Conservation (phyloP, 202 grass and related monocot species). For the Zoysia matrella region DNA sequence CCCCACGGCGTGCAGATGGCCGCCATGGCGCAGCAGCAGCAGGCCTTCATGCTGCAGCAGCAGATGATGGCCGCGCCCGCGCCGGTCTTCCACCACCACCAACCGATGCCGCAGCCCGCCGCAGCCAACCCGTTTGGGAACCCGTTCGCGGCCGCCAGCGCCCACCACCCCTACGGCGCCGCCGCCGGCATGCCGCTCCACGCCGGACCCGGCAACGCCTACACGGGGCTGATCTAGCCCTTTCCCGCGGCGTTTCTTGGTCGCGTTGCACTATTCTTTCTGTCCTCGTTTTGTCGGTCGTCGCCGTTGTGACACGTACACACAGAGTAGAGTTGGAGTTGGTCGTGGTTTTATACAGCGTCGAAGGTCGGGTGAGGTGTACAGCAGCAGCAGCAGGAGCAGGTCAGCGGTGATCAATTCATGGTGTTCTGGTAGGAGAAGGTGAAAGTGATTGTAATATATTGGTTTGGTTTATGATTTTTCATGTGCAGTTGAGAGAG, state of each 20-base stretch:
- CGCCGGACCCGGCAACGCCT: slow-evolving; percentile 52
- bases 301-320: slow-evolving; percentile 12
- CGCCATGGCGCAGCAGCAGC: slow-evolving; percentile 85
- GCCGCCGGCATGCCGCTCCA: slow-evolving; percentile 66
- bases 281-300: slow-evolving; percentile 41
- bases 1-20: slow-evolving; percentile 85
- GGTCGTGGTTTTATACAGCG: slow-evolving; percentile 5
- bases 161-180: slow-evolving; percentile 46
- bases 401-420: not conserved
- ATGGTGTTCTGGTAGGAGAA: not conserved
- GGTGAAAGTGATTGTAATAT: not conserved
- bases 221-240: slow-evolving; percentile 76
- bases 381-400: not conserved
- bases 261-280: slow-evolving; percentile 23
- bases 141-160: slow-evolving; percentile 48
- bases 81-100: slow-evolving; percentile 30
- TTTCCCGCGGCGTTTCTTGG: not conserved
- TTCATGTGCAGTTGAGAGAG: slow-evolving; percentile 33
- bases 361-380: slow-evolving; percentile 6
- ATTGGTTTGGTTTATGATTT: not conserved
- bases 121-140: slow-evolving; percentile 79
- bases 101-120: slow-evolving; percentile 40
- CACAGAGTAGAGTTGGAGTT: not conserved
- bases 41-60: slow-evolving; percentile 92
- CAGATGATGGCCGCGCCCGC: slow-evolving; percentile 57